Percentiles rank a stretch among this genome's conserved stretches.
These are phyloP conservation scores for Eucalyptus melliodora DNA, from an alignment of 345 rosid species.

Conservation along the genomic window DNA sequence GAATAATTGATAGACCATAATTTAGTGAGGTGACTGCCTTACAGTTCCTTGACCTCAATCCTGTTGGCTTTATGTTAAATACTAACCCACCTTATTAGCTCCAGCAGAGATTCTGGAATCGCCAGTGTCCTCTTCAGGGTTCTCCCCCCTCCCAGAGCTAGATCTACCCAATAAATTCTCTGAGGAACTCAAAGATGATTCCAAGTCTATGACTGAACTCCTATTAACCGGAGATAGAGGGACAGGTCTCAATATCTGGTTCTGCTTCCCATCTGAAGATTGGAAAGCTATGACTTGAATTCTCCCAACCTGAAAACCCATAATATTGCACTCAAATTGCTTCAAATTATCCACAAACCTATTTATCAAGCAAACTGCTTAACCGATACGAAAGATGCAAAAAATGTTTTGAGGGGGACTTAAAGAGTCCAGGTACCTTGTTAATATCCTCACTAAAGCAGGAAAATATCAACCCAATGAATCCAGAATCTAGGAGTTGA, in stretches of 20 bases:
- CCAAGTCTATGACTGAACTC: slow-evolving; percentile 52
- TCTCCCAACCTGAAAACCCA: slow-evolving; percentile 65
- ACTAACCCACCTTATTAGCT: slow-evolving; percentile 36
- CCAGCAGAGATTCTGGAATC: slow-evolving; percentile 39
- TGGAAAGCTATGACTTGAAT: slow-evolving; percentile 98
- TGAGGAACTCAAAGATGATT: slow-evolving; percentile 71
- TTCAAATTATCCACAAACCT: neutral
- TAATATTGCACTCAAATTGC: neutral
- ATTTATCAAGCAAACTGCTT: neutral
- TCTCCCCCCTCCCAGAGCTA: slow-evolving; percentile 28
- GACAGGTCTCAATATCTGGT: slow-evolving; percentile 28
- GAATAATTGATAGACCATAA: neutral
- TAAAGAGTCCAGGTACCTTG: slow-evolving; percentile 39
- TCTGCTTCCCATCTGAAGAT: slow-evolving; percentile 81
- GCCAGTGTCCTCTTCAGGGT: slow-evolving; percentile 51
- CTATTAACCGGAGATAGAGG: slow-evolving; percentile 36
- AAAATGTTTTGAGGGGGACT: neutral
- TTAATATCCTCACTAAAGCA: slow-evolving; percentile 87
- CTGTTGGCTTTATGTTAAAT: neutral
- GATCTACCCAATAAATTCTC: slow-evolving; percentile 28
- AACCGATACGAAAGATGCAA: neutral
- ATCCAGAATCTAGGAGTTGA: slow-evolving; percentile 95
- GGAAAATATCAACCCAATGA: slow-evolving; percentile 89
- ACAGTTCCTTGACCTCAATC: neutral
- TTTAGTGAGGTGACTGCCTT: neutral